Evolutionary conservation across 2,329 filamentous ascomycete species (phyloP).

Genomic region (Verticillium zaregamsianum): DNA sequence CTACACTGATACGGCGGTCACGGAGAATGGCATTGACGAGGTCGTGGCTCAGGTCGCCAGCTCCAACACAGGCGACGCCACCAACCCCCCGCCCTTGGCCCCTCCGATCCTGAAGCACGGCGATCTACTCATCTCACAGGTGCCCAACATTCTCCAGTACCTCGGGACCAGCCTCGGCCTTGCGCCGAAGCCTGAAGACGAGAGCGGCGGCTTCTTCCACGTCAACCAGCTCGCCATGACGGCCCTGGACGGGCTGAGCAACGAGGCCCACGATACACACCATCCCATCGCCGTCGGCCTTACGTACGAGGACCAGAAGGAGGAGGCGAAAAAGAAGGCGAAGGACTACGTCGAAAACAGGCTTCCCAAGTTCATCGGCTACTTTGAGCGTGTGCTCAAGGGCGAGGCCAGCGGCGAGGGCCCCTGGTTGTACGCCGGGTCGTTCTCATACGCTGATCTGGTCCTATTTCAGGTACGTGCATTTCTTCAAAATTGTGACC

Average conservation of each 20-base stretch:
- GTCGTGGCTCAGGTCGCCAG: conserved; percentile 45
- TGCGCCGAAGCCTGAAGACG: conserved; percentile 36
- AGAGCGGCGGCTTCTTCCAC: conserved; percentile 43
- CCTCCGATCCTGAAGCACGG: conserved; percentile 64
- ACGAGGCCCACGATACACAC: conserved; percentile 72
- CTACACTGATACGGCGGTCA: conserved; percentile 57
- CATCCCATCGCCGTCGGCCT: conserved; percentile 58
- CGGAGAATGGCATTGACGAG: conserved; percentile 42
- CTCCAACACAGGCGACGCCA: conserved; percentile 40
- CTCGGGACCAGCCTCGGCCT: conserved; percentile 58
- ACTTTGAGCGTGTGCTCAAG: conserved; percentile 63
- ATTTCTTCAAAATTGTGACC: background rate
- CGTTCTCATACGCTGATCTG: conserved; percentile 68
- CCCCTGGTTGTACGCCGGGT: conserved; percentile 62
- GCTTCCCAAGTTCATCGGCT: conserved; percentile 68
- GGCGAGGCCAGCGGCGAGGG: conserved; percentile 52
- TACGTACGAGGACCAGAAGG: conserved; percentile 74
- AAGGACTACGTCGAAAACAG: conserved; percentile 55
- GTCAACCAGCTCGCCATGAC: conserved; percentile 64
- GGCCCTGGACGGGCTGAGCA: conserved; percentile 64
- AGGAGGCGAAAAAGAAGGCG: conserved; percentile 55
- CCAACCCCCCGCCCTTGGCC: conserved; percentile 62
- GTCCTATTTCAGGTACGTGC: conserved; percentile 63
- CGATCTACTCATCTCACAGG: conserved; percentile 61
- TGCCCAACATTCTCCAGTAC: conserved; percentile 69